These are phyloP conservation scores for Funneliformis caledonium DNA, from an alignment of 371 early-diverging fungal genomes.

Conservation along the genomic window DNA sequence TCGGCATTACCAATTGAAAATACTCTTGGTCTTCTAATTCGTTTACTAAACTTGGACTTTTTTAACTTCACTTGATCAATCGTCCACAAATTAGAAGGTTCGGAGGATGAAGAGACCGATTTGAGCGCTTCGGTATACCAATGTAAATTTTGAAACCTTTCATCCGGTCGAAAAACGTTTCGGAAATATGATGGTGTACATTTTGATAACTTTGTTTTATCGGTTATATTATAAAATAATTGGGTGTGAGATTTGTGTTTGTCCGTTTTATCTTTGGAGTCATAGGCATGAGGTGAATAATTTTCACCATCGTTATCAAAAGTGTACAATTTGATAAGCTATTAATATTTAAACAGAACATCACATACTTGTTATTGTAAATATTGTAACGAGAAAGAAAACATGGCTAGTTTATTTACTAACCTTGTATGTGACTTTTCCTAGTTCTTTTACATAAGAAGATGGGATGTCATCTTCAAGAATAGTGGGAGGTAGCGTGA, in stretches of 20 bases:
- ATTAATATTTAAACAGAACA: neutral
- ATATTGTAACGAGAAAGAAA: too few relatives aligned
- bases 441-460: too few relatives aligned
- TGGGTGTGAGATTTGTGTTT: neutral
- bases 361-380: too few relatives aligned
- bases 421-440: too few relatives aligned
- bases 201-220: neutral
- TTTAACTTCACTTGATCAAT: slow-evolving; percentile 2
- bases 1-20: neutral
- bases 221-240: neutral
- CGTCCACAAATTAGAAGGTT: neutral
- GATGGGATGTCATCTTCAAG: too few relatives aligned
- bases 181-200: neutral
- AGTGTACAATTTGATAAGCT: neutral
- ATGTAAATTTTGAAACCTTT: neutral
- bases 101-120: neutral
- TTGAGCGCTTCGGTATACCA: slow-evolving; percentile 17
- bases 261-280: too few relatives aligned
- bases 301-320: neutral
- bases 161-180: neutral
- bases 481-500: too few relatives aligned
- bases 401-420: too few relatives aligned
- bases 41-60: neutral
- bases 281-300: neutral
- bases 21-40: neutral